A percentile compares a stretch with the other conserved stretches of the same genome.
phyloP scores from a whole-genome alignment of 495 filamentous ascomycete species.

The Penicillium samsonianum region DNA sequence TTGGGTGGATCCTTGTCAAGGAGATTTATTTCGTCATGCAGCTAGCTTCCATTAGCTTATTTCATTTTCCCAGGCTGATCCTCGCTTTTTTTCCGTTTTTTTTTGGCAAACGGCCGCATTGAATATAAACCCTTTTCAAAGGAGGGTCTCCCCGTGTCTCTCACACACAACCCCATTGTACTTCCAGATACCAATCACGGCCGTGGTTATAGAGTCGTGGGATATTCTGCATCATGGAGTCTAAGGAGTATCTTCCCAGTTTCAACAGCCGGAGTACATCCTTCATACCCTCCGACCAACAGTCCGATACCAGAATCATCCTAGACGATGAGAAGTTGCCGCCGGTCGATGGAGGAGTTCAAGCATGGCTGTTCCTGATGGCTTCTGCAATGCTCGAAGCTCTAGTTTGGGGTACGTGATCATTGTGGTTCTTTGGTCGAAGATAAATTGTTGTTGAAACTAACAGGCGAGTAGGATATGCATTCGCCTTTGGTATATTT shows the following conservation, averaged over 20 bases:
- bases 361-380: conserved; percentile 65
- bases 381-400: conserved; percentile 62
- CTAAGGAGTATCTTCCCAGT: conserved; percentile 15
- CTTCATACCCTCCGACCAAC: conserved; percentile 6
- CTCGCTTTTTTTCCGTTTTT: too few species aligned
- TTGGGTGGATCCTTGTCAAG: background rate
- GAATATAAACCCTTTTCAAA: conserved; percentile 3
- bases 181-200: background rate
- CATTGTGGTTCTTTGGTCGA: background rate
- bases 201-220: background rate
- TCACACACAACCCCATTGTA: background rate
- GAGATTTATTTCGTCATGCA: conserved; percentile 21
- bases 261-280: conserved; percentile 5
- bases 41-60: conserved; percentile 11
- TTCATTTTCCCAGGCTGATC: background rate
- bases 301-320: conserved; percentile 6
- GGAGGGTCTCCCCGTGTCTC: background rate
- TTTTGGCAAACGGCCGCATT: background rate
- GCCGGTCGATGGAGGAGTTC: conserved; percentile 57
- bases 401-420: conserved; percentile 60
- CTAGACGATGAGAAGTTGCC: conserved; percentile 38
- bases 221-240: conserved; percentile 2
- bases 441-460: background rate
- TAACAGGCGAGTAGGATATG: conserved; percentile 51
- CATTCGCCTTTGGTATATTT: conserved; percentile 62